Evolutionary conservation across 1,284 basidiomycete genomes (phyloP), one percentile per base, ranked within the genome.

Genomic region (Malassezia sympodialis): DNA sequence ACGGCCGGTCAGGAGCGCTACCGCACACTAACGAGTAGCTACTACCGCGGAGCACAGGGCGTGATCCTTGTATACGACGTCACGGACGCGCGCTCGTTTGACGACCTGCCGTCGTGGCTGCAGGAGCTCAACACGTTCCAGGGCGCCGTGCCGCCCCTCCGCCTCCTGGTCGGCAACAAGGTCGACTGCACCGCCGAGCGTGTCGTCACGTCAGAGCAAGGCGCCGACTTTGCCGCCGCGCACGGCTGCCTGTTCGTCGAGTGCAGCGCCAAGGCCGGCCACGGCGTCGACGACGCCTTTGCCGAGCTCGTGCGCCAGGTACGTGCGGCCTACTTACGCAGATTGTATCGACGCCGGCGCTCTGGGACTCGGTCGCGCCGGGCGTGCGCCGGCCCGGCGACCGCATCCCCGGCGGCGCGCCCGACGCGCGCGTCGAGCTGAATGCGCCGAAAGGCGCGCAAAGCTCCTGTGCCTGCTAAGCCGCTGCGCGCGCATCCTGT

Each of bases 21-120:
- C 76, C 81, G 90, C 40, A 93, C 90, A 8, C 86, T 96, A 68
- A 94, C 90, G 0, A 85, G 85, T 1, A 86, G 86, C 17, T 94
- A 93, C 72, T 94, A 94, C 71, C 83, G 90, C 41, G 90, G 90
- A 3, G 90, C 90, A 24, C 90, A 93, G 72, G 90, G 90, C 8
- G 86, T 96, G 54, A 87, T 98, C 59, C 80, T 98, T 49, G 90
- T 94, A 1, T 98, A 96, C 75, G 91, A 96, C 76, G 88, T 96
- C 17, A 83, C 91, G 3, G 88, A 85, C 64, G 80, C 88, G 31
- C 85, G 87, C 69, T 86, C 90, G 0, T 98, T 94, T 71, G 90
- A 94, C 43, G 87, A 89, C 12, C 81, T 96, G 14, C 85, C 89
- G 12, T 81, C 84, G 51, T 98, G 94, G 93, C 90, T 88, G 75